Percentiles rank a stretch among this genome's conserved stretches.
These are phyloP conservation scores for Tetrahymena thermophila DNA, from an alignment of 73 alveolate genomes.

Conservation along the genomic window DNA sequence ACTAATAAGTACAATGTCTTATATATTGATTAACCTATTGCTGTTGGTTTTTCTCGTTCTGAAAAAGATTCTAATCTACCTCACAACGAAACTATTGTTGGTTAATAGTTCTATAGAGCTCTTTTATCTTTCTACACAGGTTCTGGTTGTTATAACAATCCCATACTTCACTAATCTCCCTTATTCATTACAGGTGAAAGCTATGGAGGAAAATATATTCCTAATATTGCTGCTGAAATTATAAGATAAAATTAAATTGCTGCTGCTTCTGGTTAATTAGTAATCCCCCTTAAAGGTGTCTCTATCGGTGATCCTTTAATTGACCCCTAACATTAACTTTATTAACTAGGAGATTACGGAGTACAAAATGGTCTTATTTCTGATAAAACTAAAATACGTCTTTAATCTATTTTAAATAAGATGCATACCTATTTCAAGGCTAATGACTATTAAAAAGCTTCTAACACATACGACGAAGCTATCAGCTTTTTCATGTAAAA, in stretches of 20 bases:
- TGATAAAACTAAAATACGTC: not conserved
- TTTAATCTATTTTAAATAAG: not conserved
- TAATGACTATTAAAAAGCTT: not conserved
- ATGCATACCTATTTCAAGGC: not conserved
- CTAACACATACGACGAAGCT: not conserved
- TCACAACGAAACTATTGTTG: not conserved
- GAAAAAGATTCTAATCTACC: constrained; percentile 14
- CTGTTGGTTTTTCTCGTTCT: not conserved
- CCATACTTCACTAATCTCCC: not conserved
- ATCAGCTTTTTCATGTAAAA: not conserved
- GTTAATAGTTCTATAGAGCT: not conserved
- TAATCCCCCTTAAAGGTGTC: constrained; percentile 27
- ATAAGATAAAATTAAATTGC: constrained; percentile 8
- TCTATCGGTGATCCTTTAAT: constrained; percentile 47
- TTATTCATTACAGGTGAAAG: constrained; percentile 49
- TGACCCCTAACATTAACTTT: not conserved
- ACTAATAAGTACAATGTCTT: not conserved
- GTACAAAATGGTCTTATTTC: not conserved
- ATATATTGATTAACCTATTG: not conserved
- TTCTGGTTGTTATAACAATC: not conserved
- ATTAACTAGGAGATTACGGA: not conserved
- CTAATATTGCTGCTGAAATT: constrained; percentile 44
- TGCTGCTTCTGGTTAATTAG: not conserved
- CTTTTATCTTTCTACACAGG: not conserved
- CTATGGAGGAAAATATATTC: constrained; percentile 58